Base-by-base conservation (phyloP, 805 yeast genomes). In the Torulaspora quercuum region DNA sequence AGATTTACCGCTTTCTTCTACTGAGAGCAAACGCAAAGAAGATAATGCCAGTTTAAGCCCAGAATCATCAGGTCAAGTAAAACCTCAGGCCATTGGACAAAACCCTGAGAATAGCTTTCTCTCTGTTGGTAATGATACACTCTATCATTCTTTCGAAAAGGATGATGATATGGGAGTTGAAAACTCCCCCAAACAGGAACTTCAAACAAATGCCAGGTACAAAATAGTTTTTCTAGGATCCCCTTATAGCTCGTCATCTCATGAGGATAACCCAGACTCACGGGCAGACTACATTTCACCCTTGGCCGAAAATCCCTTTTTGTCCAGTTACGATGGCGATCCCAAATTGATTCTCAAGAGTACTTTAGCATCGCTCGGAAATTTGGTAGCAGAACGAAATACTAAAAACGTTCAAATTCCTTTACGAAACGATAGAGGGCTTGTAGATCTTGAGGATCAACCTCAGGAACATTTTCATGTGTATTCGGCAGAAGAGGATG, bases 191-290 rank as follows among this genome's bases (percentile, higher is more conserved):
- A 24, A 11, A 9, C 16, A 7, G 6, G 29, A 25, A 11, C 23
- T 11, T 7, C 6, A 16, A 12, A 22, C 27, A 9, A 22, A 15
- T 21, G 19, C 44, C 3, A 29, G 28, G 16, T 52, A 49, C 29
- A 43, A 55, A 37, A 26, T 55, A 15, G 19, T 46, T 2, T 39
- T 52, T 16, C 34, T 51, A 6, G 48, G 41, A 7, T 55, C 60
- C 5, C 45, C 42, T 2, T 55, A 55, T 21, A 54, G 56, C 33
- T 26, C 46, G 1, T 37, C 53, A 3, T 53, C 59, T 7, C 31
- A 19, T 25, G 53, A 47, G 9, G 55, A 52, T 20, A 47, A 47
- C 25, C 33, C 23, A 2, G 38, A 41, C 7, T 25, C 45, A 1
- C 7, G 29, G 6, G 21, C 25, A 11, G 46, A 41, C 9, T 55